A percentile compares a stretch with the other conserved stretches of the same genome.
These are phyloP conservation scores for Heliosperma pusillum DNA, from an alignment of 148 eudicot genomes.

Conservation along the genomic window DNA sequence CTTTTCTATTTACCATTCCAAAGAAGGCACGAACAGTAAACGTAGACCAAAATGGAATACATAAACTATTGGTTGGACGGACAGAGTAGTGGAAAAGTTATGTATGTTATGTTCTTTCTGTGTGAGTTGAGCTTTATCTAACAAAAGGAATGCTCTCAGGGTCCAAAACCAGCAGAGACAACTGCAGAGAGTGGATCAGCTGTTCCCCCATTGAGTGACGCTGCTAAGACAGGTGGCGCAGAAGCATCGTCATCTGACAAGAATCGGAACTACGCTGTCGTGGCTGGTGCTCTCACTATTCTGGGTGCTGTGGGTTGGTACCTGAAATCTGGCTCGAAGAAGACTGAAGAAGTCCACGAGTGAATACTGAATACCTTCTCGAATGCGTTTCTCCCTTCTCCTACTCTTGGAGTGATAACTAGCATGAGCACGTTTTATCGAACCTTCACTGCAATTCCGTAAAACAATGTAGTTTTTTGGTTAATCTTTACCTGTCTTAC, in stretches of 20 bases:
- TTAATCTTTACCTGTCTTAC: neutral
- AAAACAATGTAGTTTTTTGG: conserved; percentile 15
- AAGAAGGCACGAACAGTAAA: too few relatives aligned
- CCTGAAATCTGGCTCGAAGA: conserved; percentile 41
- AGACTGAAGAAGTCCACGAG: conserved; percentile 76
- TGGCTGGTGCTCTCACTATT: conserved; percentile 57
- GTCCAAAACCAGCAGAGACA: conserved; percentile 36
- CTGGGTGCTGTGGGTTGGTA: conserved; percentile 75
- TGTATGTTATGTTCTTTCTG: neutral
- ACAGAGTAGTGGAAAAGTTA: too few relatives aligned
- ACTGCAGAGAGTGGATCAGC: conserved; percentile 34
- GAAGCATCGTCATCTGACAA: conserved; percentile 67
- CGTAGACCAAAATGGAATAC: neutral
- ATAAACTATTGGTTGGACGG: neutral
- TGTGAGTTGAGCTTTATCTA: neutral
- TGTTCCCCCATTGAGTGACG: conserved; percentile 36
- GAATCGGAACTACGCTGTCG: conserved; percentile 69
- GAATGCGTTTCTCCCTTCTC: conserved; percentile 6
- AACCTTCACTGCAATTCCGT: conserved; percentile 14
- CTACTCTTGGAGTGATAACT: conserved; percentile 16
- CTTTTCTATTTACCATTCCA: too few relatives aligned
- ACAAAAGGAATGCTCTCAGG: neutral
- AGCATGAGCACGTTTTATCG: conserved; percentile 21
- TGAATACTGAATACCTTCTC: conserved; percentile 17
- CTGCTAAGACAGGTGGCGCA: conserved; percentile 43